Conservation (phyloP, 139 green algal species). For the Pleodorina starrii region DNA sequence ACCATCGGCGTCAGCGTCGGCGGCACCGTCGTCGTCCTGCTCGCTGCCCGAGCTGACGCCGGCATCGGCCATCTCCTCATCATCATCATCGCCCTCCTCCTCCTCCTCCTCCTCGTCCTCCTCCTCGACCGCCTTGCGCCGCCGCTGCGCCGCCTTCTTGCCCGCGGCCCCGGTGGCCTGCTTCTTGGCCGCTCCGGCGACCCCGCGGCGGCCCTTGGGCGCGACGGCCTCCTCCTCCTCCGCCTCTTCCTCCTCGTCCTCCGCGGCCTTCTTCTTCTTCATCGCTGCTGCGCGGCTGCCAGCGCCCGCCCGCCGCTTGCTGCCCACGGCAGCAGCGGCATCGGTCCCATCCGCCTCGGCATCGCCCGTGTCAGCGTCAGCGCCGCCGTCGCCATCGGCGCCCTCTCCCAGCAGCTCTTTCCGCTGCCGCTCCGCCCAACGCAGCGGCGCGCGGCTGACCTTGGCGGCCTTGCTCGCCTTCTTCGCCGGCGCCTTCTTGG, state of each 20-base stretch:
- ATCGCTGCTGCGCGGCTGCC: background rate
- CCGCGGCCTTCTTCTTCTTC: background rate
- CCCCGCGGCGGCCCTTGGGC: background rate
- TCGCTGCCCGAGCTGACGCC: background rate
- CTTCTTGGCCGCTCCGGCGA: background rate
- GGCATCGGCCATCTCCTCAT: background rate
- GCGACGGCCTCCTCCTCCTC: background rate
- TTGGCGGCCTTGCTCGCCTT: conserved; percentile 3
- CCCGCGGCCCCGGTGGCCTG: background rate
- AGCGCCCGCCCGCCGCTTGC: conserved; percentile 5
- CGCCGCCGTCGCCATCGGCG: background rate
- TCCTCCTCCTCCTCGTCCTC: background rate
- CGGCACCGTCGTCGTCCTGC: background rate
- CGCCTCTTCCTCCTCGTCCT: background rate
- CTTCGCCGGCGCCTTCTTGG: background rate
- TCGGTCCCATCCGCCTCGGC: background rate
- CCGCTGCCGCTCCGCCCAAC: conserved; percentile 28
- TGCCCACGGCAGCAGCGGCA: background rate
- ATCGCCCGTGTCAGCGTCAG: background rate
- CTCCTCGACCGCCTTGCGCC: background rate
- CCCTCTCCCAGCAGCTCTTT: conserved; percentile 31
- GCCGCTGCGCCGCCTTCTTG: background rate
- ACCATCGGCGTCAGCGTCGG: background rate
- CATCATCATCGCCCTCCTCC: background rate
- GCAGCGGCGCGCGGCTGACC: conserved; percentile 1